Conservation (phyloP, 2,329 filamentous ascomycete species). For the Penicillium hordei region DNA sequence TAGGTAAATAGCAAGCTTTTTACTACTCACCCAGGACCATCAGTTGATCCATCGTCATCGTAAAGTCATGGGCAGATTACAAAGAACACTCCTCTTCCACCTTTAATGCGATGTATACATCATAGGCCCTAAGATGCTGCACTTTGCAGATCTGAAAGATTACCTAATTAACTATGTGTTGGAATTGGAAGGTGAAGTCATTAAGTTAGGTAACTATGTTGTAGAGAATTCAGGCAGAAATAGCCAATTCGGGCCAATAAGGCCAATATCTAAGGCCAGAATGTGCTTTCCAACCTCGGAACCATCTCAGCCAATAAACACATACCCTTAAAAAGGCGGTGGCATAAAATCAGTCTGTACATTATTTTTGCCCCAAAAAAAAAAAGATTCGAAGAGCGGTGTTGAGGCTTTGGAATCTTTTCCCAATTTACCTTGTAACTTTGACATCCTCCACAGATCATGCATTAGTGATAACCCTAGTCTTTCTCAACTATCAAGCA, state of each 20-base stretch:
- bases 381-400: not conserved
- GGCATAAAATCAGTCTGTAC: conserved; percentile 3
- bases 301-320: not conserved
- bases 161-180: not conserved
- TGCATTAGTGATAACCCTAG: conserved; percentile 1
- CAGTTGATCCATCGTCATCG: conserved; percentile 1
- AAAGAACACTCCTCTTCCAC: not conserved
- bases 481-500: not conserved
- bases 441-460: not conserved
- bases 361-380: conserved; percentile 4
- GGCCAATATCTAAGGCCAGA: conserved; percentile 1
- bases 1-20: not conserved
- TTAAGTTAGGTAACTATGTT: too few species aligned
- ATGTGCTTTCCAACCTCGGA: not conserved
- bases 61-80: not conserved
- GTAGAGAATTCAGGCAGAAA: not conserved
- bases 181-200: not conserved
- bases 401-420: not conserved
- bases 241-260: not conserved
- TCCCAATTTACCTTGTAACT: not conserved
- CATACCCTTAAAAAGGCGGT: not conserved
- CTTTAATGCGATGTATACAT: not conserved
- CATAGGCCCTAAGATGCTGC: not conserved
- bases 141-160: not conserved
- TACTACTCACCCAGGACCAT: too few species aligned